A percentile compares a stretch with the other conserved stretches of the same genome.
phyloP scores from a whole-genome alignment of 2,329 filamentous ascomycete species.

The Paecilomyces niveus region DNA sequence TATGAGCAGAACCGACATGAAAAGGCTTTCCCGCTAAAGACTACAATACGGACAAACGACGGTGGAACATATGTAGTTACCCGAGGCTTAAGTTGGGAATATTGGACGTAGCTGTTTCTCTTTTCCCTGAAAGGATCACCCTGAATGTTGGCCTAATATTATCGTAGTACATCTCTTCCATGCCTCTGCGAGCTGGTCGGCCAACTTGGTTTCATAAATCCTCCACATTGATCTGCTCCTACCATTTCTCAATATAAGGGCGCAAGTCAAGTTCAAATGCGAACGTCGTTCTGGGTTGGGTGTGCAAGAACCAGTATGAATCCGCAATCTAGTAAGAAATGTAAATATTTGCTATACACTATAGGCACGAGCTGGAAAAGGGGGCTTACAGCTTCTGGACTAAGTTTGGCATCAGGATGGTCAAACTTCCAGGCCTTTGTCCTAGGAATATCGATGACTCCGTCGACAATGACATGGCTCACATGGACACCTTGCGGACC shows the following conservation, averaged over 20 bases:
- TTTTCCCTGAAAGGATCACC: background rate
- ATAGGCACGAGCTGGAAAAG: background rate
- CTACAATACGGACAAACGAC: background rate
- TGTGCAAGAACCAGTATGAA: conserved; percentile 76
- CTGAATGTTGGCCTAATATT: background rate
- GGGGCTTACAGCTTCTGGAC: conserved; percentile 61
- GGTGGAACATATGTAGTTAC: background rate
- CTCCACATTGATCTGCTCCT: conserved; percentile 11
- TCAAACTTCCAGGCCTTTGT: conserved; percentile 55
- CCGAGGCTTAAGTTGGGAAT: background rate
- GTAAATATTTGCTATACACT: background rate
- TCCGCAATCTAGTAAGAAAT: conserved; percentile 63
- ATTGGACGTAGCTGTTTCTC: background rate
- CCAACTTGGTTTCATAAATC: background rate
- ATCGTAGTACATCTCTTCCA: background rate
- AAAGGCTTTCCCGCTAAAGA: background rate
- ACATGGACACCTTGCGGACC: conserved; percentile 79
- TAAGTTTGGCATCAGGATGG: conserved; percentile 61
- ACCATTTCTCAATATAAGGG: conserved; percentile 80
- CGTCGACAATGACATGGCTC: conserved; percentile 74
- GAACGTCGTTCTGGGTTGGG: conserved; percentile 70
- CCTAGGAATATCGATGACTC: conserved; percentile 72
- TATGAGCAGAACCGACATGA: too few species aligned
- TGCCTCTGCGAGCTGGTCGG: background rate
- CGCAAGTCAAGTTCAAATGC: conserved; percentile 76